Conservation (phyloP, 164 flowering plant genomes). For the Taxillus chinensis region DNA sequence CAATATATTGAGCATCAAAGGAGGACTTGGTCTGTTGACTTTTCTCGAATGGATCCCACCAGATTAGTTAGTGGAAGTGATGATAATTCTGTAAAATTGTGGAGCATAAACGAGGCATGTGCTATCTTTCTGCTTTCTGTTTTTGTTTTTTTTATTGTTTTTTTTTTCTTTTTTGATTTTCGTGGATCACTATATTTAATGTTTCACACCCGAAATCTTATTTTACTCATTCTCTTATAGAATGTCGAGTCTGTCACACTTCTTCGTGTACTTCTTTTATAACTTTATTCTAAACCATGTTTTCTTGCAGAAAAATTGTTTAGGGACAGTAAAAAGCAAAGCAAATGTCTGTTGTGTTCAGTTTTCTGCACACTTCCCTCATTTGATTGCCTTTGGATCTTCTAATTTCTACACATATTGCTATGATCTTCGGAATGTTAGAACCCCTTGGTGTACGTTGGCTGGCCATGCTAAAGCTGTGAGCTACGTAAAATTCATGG, state of each 20-base stretch:
- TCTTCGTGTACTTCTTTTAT: slow-evolving; percentile 2
- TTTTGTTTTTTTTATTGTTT: too few relatives aligned
- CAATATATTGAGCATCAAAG: slow-evolving; percentile 62
- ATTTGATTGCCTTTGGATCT: slow-evolving; percentile 83
- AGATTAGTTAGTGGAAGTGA: slow-evolving; percentile 97
- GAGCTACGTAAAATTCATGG: slow-evolving; percentile 87
- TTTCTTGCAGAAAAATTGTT: slow-evolving; percentile 52
- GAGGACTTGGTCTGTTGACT: slow-evolving; percentile 98
- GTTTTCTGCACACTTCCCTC: slow-evolving; percentile 67
- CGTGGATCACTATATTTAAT: too few relatives aligned
- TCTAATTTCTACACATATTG: slow-evolving; percentile 80
- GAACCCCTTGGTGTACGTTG: slow-evolving; percentile 82
- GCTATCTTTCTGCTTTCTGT: neutral
- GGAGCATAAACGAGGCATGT: slow-evolving; percentile 89
- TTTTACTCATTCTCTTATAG: neutral
- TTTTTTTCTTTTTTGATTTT: too few relatives aligned
- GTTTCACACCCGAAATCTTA: too few relatives aligned
- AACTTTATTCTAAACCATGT: neutral
- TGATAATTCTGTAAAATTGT: slow-evolving; percentile 83
- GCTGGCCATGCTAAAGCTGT: slow-evolving; percentile 84
- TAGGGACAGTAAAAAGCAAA: slow-evolving; percentile 56
- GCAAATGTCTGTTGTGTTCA: slow-evolving; percentile 96
- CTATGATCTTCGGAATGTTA: slow-evolving; percentile 77
- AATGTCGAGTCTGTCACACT: neutral
- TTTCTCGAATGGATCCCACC: slow-evolving; percentile 72